Evolutionary conservation across 768 basidiomycete genomes (phyloP).

Genomic region (Naganishia antarctica): DNA sequence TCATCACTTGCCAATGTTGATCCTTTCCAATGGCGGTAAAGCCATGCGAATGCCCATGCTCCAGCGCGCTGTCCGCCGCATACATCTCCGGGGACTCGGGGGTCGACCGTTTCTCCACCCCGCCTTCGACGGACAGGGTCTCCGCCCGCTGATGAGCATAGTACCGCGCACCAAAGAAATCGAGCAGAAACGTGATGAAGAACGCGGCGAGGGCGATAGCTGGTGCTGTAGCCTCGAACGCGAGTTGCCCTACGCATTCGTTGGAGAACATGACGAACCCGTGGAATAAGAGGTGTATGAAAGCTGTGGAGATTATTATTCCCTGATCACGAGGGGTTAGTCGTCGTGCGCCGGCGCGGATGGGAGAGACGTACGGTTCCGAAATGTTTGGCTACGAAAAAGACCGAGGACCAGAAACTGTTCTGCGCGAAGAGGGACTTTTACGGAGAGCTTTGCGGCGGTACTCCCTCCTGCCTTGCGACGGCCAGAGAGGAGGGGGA

Average conservation of each 20-base stretch:
- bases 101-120: constrained; percentile 26
- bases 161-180: constrained; percentile 43
- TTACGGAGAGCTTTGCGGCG: constrained; percentile 7
- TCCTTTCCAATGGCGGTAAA: constrained; percentile 23
- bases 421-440: constrained; percentile 18
- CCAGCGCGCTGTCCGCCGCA: constrained; percentile 14
- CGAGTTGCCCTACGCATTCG: constrained; percentile 45
- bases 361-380: constrained; percentile 31
- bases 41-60: constrained; percentile 6
- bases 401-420: constrained; percentile 35
- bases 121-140: not conserved
- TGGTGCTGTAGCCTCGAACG: constrained; percentile 47
- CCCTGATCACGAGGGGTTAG: constrained; percentile 27
- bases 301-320: constrained; percentile 48
- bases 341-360: no score
- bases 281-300: constrained; percentile 49
- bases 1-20: constrained; percentile 42
- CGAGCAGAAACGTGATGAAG: constrained; percentile 44
- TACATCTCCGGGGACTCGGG: constrained; percentile 4
- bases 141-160: not conserved
- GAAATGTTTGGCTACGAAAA: constrained; percentile 43
- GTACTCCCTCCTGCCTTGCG: constrained; percentile 5
- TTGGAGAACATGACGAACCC: constrained; percentile 50
- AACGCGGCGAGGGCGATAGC: constrained; percentile 47
- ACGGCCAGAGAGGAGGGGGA: constrained; percentile 37